Evolutionary conservation across 2,329 filamentous ascomycete species (phyloP), one percentile per base, ranked within the genome.

Genomic region (Colletotrichum sp.): DNA sequence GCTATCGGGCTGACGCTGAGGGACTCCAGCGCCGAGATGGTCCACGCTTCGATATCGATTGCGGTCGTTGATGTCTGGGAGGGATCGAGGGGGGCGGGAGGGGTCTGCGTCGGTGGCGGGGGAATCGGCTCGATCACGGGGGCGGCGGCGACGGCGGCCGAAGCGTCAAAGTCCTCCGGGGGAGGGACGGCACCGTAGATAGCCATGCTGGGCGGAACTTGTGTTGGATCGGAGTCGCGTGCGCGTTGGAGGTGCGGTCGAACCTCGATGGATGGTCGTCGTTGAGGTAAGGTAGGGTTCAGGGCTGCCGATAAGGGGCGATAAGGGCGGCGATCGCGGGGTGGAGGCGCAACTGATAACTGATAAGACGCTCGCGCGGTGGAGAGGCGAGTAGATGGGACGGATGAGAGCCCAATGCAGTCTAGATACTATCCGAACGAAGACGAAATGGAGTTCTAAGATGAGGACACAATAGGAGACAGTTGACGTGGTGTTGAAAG

Each of bases 31-130:
- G 91, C 89, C 21, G 88, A 88, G 69, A 90, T 85, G 16, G 93
- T 92, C 93, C 93, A 95, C 38, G 92, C 88, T 77, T 93, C 93
- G 75, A 94, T 92, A 76, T 93, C 91, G 70, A 91, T 86, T 67
- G 86, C 79, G 6, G 82, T 13, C 10, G 74, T 79, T 52, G 81
- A 77, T 68, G 78, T 80, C 66, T 79, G 77, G 18, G 79, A 66
- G 43, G 80, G 62, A 72, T 76, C 38, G 71, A 80, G 72, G 73
- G 78, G 60, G 68, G 70, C 64, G 16, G 43, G 56, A 67, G 72
- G 72, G 18, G 73, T 75, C 70, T 73, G 73, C 5, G 73, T 43
- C n/a, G 52, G 75, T 34, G 79, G 77, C 26, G 79, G 68, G 38
- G 79, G 55, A 68, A 76, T 61, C 69, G 80, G 70, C 73, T 77